Percentiles rank a stretch among this genome's conserved stretches.
Evolutionary conservation across 2,329 filamentous ascomycete species (phyloP).

Genomic region (Cryphonectria naterciae): DNA sequence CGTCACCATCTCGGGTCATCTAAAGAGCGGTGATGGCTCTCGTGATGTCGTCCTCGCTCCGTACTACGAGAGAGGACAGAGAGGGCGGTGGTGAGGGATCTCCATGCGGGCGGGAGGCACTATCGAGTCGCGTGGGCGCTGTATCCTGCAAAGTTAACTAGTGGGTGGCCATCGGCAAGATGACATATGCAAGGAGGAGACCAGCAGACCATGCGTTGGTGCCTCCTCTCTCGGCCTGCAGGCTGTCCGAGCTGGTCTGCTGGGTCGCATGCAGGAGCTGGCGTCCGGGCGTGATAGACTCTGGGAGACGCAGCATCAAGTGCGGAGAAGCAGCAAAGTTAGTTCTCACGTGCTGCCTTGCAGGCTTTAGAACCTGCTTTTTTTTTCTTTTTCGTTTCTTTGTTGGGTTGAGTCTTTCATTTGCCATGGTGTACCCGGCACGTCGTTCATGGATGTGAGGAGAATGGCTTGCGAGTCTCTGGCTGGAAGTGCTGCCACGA

Average conservation of each 20-base stretch:
- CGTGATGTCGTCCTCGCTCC: slow-evolving; percentile 11
- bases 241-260: neutral
- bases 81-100: neutral
- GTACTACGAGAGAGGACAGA: neutral
- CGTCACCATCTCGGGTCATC: slow-evolving; percentile 22
- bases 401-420: neutral
- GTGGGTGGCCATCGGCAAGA: neutral
- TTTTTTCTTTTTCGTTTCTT: too few species aligned
- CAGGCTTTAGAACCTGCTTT: neutral
- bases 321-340: slow-evolving; percentile 17
- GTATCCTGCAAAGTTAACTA: slow-evolving; percentile 8
- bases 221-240: slow-evolving; percentile 13
- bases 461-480: neutral
- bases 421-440: neutral
- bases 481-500: neutral
- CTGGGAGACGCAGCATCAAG: slow-evolving; percentile 17
- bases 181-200: slow-evolving; percentile 1
- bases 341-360: neutral
- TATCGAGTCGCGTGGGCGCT: slow-evolving; percentile 20
- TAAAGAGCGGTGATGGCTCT: slow-evolving; percentile 20
- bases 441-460: neutral
- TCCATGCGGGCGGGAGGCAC: slow-evolving; percentile 23
- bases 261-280: slow-evolving; percentile 4
- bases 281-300: neutral
- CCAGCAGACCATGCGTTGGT: neutral